Evolutionary conservation across 768 basidiomycete species (phyloP).

Genomic region (Rubroboletus pulcherrimus): DNA sequence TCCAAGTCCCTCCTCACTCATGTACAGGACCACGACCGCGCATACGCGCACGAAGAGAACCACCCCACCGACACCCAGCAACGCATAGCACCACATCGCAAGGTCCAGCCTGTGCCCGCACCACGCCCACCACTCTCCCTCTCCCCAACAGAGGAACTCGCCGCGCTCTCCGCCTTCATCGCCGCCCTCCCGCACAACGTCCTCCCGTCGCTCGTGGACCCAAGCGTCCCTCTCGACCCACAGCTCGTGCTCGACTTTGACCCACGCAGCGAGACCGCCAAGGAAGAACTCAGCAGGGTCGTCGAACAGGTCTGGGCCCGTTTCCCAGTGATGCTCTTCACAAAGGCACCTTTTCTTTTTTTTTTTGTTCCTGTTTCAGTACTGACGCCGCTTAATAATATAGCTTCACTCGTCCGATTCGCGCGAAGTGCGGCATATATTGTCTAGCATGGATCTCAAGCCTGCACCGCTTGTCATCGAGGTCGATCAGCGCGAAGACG

Average conservation of each 20-base stretch:
- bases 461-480: slow-evolving; percentile 68
- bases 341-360: slow-evolving; percentile 45
- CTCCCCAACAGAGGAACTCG: slow-evolving; percentile 59
- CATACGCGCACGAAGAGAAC: background rate
- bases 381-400: background rate
- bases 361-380: background rate
- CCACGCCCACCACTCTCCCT: slow-evolving; percentile 44
- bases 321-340: slow-evolving; percentile 73
- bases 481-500: slow-evolving; percentile 70
- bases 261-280: slow-evolving; percentile 58
- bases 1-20: slow-evolving; percentile 33
- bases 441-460: slow-evolving; percentile 51
- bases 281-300: slow-evolving; percentile 55
- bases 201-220: slow-evolving; percentile 64
- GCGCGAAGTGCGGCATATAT: slow-evolving; percentile 60
- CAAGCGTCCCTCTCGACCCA: slow-evolving; percentile 65
- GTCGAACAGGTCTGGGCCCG: slow-evolving; percentile 65
- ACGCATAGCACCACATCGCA: slow-evolving; percentile 17
- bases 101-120: slow-evolving; percentile 9
- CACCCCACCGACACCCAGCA: slow-evolving; percentile 29
- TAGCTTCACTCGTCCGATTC: slow-evolving; percentile 63
- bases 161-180: slow-evolving; percentile 70
- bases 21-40: slow-evolving; percentile 10
- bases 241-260: slow-evolving; percentile 83
- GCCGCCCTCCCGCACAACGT: slow-evolving; percentile 72